Conservation (phyloP, 2,329 filamentous ascomycete genomes). For the Xylaria sp. region DNA sequence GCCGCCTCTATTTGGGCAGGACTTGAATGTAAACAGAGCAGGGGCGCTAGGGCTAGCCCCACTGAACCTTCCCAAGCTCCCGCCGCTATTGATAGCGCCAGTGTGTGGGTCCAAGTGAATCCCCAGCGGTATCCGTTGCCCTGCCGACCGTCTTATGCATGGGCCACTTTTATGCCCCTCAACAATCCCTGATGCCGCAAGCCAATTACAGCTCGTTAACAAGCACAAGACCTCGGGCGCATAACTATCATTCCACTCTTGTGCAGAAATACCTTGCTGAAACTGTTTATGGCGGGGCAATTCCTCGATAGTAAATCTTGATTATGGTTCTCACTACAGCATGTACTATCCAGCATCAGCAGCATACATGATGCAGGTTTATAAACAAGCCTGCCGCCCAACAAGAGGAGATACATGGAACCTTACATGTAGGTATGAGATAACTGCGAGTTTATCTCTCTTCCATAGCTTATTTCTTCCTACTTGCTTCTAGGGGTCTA, state of each 20-base stretch:
- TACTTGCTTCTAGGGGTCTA: too few relatives aligned
- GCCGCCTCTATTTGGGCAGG: conserved; percentile 42
- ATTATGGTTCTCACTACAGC: conserved; percentile 25
- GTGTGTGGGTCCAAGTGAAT: not conserved
- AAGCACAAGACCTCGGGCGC: not conserved
- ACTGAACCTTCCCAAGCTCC: conserved; percentile 35
- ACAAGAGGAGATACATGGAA: not conserved
- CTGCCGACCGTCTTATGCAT: conserved; percentile 30
- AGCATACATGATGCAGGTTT: conserved; percentile 1
- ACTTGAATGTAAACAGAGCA: conserved; percentile 42
- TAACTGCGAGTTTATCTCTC: not conserved
- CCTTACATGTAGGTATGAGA: not conserved
- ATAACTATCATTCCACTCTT: conserved; percentile 16
- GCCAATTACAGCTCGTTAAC: conserved; percentile 10
- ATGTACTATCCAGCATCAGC: conserved; percentile 8
- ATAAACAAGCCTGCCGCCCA: not conserved
- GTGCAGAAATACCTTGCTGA: conserved; percentile 20
- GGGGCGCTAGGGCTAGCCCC: conserved; percentile 31
- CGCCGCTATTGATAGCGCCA: conserved; percentile 36
- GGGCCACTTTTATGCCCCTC: conserved; percentile 29
- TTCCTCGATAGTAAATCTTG: conserved; percentile 24
- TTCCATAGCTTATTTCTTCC: not conserved
- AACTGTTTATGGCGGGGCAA: conserved; percentile 25
- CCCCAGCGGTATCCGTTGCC: conserved; percentile 30
- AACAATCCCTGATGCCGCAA: not conserved